Conservation (phyloP, 2,329 filamentous ascomycete genomes). For the Stemphylium beticola region DNA sequence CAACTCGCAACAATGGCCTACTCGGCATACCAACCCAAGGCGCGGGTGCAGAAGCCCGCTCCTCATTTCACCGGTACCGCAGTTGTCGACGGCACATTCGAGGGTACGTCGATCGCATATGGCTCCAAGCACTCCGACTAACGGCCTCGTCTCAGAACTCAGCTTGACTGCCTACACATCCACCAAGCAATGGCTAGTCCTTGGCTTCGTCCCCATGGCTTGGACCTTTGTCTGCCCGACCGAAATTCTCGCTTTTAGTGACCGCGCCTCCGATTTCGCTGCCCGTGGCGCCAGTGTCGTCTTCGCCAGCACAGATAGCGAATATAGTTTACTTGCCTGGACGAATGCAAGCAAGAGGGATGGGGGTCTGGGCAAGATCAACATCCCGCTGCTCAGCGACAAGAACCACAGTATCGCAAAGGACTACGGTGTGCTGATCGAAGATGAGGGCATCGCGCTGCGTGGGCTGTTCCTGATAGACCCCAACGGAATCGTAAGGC, state of each 20-base stretch:
- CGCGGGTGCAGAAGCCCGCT: slow-evolving; percentile 50
- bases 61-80: slow-evolving; percentile 48
- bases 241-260: slow-evolving; percentile 70
- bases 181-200: slow-evolving; percentile 64
- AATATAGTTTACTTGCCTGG: slow-evolving; percentile 66
- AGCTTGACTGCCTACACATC: slow-evolving; percentile 49
- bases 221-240: slow-evolving; percentile 73
- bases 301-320: slow-evolving; percentile 67
- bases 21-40: slow-evolving; percentile 45
- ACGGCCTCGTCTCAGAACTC: slow-evolving; percentile 37
- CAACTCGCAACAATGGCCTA: slow-evolving; percentile 38
- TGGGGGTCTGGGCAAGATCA: slow-evolving; percentile 66
- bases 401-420: slow-evolving; percentile 66
- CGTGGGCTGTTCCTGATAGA: slow-evolving; percentile 71
- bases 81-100: slow-evolving; percentile 50
- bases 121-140: slow-evolving; percentile 6
- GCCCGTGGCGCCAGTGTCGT: slow-evolving; percentile 65
- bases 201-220: slow-evolving; percentile 71
- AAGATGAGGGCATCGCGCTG: slow-evolving; percentile 68
- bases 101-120: slow-evolving; percentile 36
- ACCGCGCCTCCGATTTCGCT: slow-evolving; percentile 65
- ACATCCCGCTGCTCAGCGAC: slow-evolving; percentile 68
- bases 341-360: slow-evolving; percentile 63
- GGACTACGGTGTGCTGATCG: slow-evolving; percentile 68
- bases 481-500: slow-evolving; percentile 64